Evolutionary conservation across 1,139 yeast species (phyloP), one percentile per base, ranked within the genome.

Genomic region (Geotrichum klebahnii): DNA sequence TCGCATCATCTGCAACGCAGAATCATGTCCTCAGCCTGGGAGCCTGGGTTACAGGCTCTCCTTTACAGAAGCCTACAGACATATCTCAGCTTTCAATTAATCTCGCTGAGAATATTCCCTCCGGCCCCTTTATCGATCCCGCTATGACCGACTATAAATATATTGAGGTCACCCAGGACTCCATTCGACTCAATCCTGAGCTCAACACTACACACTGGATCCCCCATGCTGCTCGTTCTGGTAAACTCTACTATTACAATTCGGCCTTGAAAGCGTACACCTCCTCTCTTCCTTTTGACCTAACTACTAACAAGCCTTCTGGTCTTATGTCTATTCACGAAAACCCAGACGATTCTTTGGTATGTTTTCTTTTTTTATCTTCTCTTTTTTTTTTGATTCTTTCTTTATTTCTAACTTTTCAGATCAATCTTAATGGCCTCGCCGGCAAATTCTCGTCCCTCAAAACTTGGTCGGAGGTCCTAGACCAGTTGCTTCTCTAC

Each of bases 151-250:
- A 50, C 19, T 59, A 59, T 48, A 46, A 53, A 22, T 46, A 45
- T 17, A 58, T 58, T 32, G 57, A 59, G 32, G 52, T 57, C 6
- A 5, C 46, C 3, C 22, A 24, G 6, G 10, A 12, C 16, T 32
- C 34, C 16, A 9, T 26, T 6, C 53, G 53, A 14, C 45, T 51
- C 20, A 22, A 40, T 10, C 56, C 58, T 24, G 50, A 41, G 22
- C 49, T 53, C n/a, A n/a, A n/a, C 41, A 37, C 56, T 5, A 57
- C 64, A 4, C 55, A 53, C 23, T 64, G 68, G 68, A 53, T 63
- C 31, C 68, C 68, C 1, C 67, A 64, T 43, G 54, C 64, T 4
- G 54, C 58, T 19, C 43, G 50, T 12, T 53, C 58, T 26, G 67
- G 67, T 35, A 59, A 61, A 36, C 53, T 64, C 39, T 54, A 57